Percentiles rank a stretch among this genome's conserved stretches.
phyloP scores from a whole-genome alignment of 2,329 filamentous ascomycete genomes.

The Diaporthe destruens region DNA sequence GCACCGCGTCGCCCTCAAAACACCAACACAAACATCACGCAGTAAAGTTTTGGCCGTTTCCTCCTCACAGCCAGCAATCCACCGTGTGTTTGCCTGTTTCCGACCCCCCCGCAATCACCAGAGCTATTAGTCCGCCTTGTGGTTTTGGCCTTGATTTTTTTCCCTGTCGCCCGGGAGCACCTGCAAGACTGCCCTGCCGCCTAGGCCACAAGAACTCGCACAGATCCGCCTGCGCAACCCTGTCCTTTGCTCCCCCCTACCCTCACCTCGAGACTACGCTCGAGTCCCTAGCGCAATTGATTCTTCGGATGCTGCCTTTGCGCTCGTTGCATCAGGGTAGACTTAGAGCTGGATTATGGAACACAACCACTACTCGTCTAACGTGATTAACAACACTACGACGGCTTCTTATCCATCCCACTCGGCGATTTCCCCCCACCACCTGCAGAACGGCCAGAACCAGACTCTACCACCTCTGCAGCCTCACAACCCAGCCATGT shows the following conservation, averaged over 20 bases:
- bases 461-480: constrained; percentile 52
- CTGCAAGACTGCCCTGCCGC: constrained; percentile 16
- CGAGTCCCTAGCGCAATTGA: constrained; percentile 32
- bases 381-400: constrained; percentile 50
- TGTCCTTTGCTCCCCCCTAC: not conserved
- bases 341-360: constrained; percentile 47
- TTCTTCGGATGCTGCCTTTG: constrained; percentile 42
- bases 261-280: constrained; percentile 28
- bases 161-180: constrained; percentile 1
- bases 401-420: constrained; percentile 49
- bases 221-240: constrained; percentile 26
- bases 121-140: constrained; percentile 2
- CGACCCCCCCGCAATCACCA: not conserved
- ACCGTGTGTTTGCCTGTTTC: not conserved
- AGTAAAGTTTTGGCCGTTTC: constrained; percentile 4
- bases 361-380: constrained; percentile 48
- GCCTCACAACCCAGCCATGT: constrained; percentile 61
- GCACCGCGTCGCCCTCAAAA: constrained; percentile 36
- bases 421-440: constrained; percentile 46
- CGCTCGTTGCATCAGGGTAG: constrained; percentile 41
- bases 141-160: constrained; percentile 20
- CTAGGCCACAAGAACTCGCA: constrained; percentile 14
- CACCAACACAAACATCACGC: constrained; percentile 35
- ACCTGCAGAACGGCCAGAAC: constrained; percentile 45
- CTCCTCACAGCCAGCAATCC: not conserved